Evolutionary conservation across 202 grass and related monocot genomes (phyloP), one percentile per base, ranked within the genome.

Genomic region (Eragrostis tef): DNA sequence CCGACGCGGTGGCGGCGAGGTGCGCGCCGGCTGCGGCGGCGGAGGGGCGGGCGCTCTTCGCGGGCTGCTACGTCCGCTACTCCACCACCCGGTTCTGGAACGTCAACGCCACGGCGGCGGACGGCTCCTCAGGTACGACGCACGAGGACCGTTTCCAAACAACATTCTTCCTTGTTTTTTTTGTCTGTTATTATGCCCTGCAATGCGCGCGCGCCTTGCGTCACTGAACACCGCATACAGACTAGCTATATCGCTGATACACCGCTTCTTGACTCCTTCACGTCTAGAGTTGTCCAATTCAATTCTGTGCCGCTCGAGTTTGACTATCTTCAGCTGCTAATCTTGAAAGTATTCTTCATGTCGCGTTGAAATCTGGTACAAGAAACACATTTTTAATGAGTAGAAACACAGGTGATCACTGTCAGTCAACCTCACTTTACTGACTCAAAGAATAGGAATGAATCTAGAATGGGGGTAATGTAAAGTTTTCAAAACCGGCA

Each of bases 31-130:
- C n/a, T n/a, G n/a, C 34, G 34, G 81, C 93, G 16, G 34, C 80
- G 19, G 90, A 97, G 80, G 93, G 90, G 0, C 86, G 84, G 36
- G 93, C 90, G 29, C 82, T 91, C 53, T 97, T 83, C 62, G 34
- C 93, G 6, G 93, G 93, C 20, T 97, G 93, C 67, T 97, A 86
- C 79, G 46, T 97, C 44, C 89, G 86, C 52, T 97, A 97, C 68
- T 97, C 93, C 20, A 91, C 85, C 9, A 24, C 4, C 7, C 70
- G 45, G 24, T 97, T 93, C 84, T 97, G 90, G 93, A 97, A 97
- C 74, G 41, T 79, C 39, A 74, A 92, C 75, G 43, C 71, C 64
- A 72, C 82, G 6, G 62, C 50, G 12, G 75, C 56, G 16, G 85
- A 87, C 4, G 29, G 50, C 44, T 85, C 90, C 9, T 83, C 85